Evolutionary conservation across 768 basidiomycete genomes (phyloP), one percentile per base, ranked within the genome.

Genomic region (Suillus discolor): DNA sequence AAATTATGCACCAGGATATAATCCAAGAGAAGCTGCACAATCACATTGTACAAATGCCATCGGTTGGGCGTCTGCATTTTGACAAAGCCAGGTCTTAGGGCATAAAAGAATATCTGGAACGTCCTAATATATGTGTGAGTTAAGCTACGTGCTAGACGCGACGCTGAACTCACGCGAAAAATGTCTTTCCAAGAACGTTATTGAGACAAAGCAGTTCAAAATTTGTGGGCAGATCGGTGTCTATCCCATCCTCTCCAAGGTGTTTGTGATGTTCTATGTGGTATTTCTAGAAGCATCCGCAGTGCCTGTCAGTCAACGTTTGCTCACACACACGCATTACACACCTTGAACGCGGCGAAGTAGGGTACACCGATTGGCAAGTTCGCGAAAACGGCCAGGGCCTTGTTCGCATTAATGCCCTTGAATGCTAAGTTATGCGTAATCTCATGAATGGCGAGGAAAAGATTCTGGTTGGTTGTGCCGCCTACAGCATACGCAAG

Each of bases 41-140:
- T 47, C 66, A 96, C 75, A 79, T 99, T 97, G 78, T 91, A 77
- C 47, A 87, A 72, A 79, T 99, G 96, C 94, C 95, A 98, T 59
- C 77, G 79, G 0, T 94, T 96, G 18, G 90, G 82, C 13, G 78
- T 86, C 72, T 98, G 97, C 6, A 87, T 81, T 54, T 95, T 91
- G 61, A 99, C 91, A 74, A 99, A 92, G 25, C 92, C 92, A 1
- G 97, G 97, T 41, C 97, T 91, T 64, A 99, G 84, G 53, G 97
- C 97, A 76, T 99, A 99, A 81, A 99, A 99, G 64, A 99, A 78
- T 66, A 99, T 94, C 80, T 99, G 97, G 81, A 99, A 99, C 2
- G 94, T 97, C 49, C 96, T 96, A 73, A 11, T 4, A 12, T n/a
- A 4, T 38, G 38, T 12, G 47, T 75, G 63, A 72, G 68, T 2